Conservation (phyloP, 139 green algal species). For the Haematococcus sp. region DNA sequence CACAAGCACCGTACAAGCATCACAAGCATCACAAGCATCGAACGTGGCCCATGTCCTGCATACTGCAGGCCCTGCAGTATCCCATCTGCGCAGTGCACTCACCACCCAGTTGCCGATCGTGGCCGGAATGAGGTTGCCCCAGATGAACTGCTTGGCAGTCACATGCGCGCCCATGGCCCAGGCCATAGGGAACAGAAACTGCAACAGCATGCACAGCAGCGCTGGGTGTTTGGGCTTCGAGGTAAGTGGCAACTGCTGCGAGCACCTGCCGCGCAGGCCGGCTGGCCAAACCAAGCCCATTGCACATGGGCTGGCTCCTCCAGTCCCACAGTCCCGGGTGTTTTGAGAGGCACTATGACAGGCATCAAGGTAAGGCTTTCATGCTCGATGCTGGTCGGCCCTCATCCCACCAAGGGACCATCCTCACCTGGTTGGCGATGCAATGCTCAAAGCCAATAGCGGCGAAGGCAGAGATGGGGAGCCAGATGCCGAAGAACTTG, state of each 20-base stretch:
- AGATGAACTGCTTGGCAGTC: constrained; percentile 28
- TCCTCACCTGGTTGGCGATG: constrained; percentile 39
- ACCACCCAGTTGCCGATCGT: constrained; percentile 29
- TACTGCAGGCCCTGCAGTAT: too few relatives aligned
- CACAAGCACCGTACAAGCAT: not conserved
- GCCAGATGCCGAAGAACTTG: constrained; percentile 44
- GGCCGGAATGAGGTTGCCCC: constrained; percentile 43
- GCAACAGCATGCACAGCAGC: too few relatives aligned
- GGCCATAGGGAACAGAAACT: constrained; percentile 45
- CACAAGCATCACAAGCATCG: too few relatives aligned
- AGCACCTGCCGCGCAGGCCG: not conserved
- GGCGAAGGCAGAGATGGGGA: constrained; percentile 45
- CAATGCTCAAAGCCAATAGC: constrained; percentile 49
- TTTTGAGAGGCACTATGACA: not conserved
- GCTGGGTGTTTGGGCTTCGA: too few relatives aligned
- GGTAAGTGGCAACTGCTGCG: too few relatives aligned
- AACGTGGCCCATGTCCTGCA: too few relatives aligned
- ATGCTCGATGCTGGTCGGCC: not conserved
- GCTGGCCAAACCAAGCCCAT: not conserved
- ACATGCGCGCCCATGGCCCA: constrained; percentile 25
- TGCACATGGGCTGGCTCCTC: not conserved
- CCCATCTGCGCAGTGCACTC: constrained; percentile 3
- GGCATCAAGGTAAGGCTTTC: not conserved
- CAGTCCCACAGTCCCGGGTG: not conserved
- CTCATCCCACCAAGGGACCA: too few relatives aligned